Base-by-base conservation (phyloP, 2,329 filamentous ascomycete species). In the Onygena corvina region DNA sequence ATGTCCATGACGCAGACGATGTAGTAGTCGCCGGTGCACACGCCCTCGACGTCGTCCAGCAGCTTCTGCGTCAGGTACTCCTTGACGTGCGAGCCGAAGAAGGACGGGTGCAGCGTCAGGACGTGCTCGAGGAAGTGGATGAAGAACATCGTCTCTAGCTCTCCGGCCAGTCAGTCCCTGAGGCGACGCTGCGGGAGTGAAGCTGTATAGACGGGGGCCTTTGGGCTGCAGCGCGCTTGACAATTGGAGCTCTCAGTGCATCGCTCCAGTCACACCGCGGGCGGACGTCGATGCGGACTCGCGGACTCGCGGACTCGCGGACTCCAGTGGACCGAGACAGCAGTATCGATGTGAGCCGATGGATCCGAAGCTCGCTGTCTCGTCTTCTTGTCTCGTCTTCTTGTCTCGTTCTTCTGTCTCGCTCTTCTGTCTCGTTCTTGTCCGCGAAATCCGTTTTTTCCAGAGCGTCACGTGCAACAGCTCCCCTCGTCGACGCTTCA, bases 1-100 rank as follows among this genome's bases (percentile, higher is more conserved):
- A 89, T 86, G 67, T 95, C 89, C 80, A 98, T 90, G 61, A 98
- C 93, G 63, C 88, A 92, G 60, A 98, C 92, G 63, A 98, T 93
- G 68, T 92, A 96, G 74, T 94, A 95, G 65, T 86, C 87, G 51
- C 92, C 92, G 2, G 88, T 92, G 68, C 89, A 95, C 35, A 86
- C 90, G 20, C 92, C 92, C 70, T 98, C 92, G 54, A 95, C 87
- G 64, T 96, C 90, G 62, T 86, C 83, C 56, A 94, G 77, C 23
- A 98, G 80, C 67, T 90, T 88, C 58, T 84, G 83, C 47, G 85
- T 90, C 34, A 98, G 85, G 60, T 94, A 82, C 58, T 93, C 84
- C 60, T 90, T 83, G 74, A 95, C 93, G 64, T 92, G 87, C 55
- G 86, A 83, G 51, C 89, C 89, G 65, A 98, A 96, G 72, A 93